These are phyloP conservation scores for Aspergillus diversus DNA, from an alignment of 495 filamentous ascomycete genomes.

Conservation along the genomic window DNA sequence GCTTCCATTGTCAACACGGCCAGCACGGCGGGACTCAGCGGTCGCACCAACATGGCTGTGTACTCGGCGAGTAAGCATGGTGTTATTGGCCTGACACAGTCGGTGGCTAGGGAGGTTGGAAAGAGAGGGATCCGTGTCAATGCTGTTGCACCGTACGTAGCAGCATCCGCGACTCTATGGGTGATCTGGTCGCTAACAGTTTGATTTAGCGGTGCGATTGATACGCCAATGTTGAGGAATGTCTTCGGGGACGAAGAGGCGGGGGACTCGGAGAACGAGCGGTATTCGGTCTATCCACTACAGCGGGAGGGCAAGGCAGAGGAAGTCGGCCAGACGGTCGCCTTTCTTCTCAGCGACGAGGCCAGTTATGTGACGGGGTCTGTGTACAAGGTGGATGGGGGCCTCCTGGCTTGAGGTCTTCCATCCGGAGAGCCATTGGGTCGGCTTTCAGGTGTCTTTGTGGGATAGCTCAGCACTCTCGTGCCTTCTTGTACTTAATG, in stretches of 20 bases:
- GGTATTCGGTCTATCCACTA: conserved; percentile 19
- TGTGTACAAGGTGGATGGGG: conserved; percentile 55
- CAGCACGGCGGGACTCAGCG: conserved; percentile 45
- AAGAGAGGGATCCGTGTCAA: conserved; percentile 56
- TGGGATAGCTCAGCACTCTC: too few relatives aligned
- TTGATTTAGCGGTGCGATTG: conserved; percentile 36
- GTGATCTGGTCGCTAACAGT: too few relatives aligned
- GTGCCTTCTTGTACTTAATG: too few relatives aligned
- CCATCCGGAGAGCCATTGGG: too few relatives aligned
- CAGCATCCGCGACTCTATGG: too few relatives aligned
- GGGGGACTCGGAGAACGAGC: conserved; percentile 27
- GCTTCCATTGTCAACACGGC: conserved; percentile 48
- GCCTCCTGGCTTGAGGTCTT: conserved; percentile 5
- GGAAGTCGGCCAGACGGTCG: conserved; percentile 53
- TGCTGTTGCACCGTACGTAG: conserved; percentile 54
- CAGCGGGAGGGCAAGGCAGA: conserved; percentile 55
- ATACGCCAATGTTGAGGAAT: conserved; percentile 45
- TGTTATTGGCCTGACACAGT: conserved; percentile 58
- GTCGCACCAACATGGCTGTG: conserved; percentile 38
- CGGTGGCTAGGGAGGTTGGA: conserved; percentile 58
- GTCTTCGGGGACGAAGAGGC: conserved; percentile 41
- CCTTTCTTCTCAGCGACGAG: conserved; percentile 53
- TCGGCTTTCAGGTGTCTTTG: too few relatives aligned
- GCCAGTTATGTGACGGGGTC: conserved; percentile 59
- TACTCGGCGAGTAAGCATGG: conserved; percentile 61